Conservation (phyloP, 495 filamentous ascomycete genomes). For the Tirmania nivea region DNA sequence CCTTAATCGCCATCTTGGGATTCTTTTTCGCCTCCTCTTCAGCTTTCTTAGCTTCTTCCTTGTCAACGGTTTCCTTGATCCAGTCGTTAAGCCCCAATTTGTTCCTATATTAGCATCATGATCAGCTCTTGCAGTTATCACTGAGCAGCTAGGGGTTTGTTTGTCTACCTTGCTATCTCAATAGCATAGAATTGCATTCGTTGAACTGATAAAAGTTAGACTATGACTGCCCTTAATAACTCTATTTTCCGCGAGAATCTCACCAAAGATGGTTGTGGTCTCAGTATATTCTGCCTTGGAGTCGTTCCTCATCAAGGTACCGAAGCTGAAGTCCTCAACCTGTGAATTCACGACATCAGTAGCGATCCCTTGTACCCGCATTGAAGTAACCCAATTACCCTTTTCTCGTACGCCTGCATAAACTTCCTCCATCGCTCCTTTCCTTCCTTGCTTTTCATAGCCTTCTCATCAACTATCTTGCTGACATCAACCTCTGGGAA, state of each 20-base stretch:
- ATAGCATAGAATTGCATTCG: slow-evolving; percentile 98
- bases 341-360: slow-evolving; percentile 5
- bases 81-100: slow-evolving; percentile 79
- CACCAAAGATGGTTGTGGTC: slow-evolving; percentile 80
- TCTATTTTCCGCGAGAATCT: neutral
- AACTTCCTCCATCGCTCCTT: slow-evolving; percentile 94
- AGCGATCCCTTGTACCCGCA: too few species aligned
- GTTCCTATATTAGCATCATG: slow-evolving; percentile 35
- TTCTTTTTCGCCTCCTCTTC: slow-evolving; percentile 6
- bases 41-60: slow-evolving; percentile 21
- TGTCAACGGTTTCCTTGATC: slow-evolving; percentile 61
- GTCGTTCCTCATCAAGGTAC: slow-evolving; percentile 65
- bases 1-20: slow-evolving; percentile 1
- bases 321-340: slow-evolving; percentile 91
- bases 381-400: neutral
- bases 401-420: slow-evolving; percentile 83
- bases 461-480: slow-evolving; percentile 61
- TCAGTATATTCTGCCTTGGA: slow-evolving; percentile 67
- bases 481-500: slow-evolving; percentile 85
- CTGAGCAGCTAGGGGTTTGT: slow-evolving; percentile 2
- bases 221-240: neutral
- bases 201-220: slow-evolving; percentile 27
- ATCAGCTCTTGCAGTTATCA: neutral
- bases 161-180: slow-evolving; percentile 62
- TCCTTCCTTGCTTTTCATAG: slow-evolving; percentile 92